phyloP scores from a whole-genome alignment of 257 asterid genomes.

The Plantago major region DNA sequence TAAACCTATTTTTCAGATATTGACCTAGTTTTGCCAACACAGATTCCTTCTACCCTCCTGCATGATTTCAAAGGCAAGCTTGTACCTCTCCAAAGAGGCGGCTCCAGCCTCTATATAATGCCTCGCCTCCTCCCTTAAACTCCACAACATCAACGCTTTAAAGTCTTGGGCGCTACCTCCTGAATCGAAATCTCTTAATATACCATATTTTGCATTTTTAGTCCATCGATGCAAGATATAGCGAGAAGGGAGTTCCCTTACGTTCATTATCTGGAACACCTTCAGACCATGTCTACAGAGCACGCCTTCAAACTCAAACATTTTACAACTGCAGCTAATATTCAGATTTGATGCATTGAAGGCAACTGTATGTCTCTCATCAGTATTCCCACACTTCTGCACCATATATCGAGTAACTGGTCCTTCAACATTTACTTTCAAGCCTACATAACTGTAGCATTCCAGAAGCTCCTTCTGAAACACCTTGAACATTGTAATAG shows the following conservation, averaged over 20 bases:
- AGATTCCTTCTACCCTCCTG: slow-evolving; percentile 91
- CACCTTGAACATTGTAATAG: slow-evolving; percentile 65
- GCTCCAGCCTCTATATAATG: slow-evolving; percentile 80
- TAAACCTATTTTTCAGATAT: slow-evolving; percentile 25
- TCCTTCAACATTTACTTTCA: slow-evolving; percentile 83
- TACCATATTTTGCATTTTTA: slow-evolving; percentile 67
- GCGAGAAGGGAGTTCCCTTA: slow-evolving; percentile 83
- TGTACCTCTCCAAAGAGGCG: slow-evolving; percentile 65
- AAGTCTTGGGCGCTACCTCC: slow-evolving; percentile 65
- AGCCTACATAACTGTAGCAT: slow-evolving; percentile 74
- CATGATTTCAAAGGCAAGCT: slow-evolving; percentile 86
- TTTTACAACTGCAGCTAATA: slow-evolving; percentile 79
- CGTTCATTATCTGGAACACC: slow-evolving; percentile 80
- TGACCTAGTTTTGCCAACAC: slow-evolving; percentile 68
- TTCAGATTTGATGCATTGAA: slow-evolving; percentile 78
- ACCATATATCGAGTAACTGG: slow-evolving; percentile 78
- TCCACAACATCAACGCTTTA: slow-evolving; percentile 82
- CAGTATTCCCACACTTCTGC: slow-evolving; percentile 72
- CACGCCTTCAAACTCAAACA: slow-evolving; percentile 92
- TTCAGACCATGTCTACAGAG: slow-evolving; percentile 84
- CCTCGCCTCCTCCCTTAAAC: slow-evolving; percentile 82
- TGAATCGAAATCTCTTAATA: slow-evolving; percentile 66
- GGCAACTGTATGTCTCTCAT: slow-evolving; percentile 88
- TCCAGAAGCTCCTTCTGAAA: slow-evolving; percentile 93
- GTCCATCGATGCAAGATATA: slow-evolving; percentile 85